A percentile compares a stretch with the other conserved stretches of the same genome.
Evolutionary conservation across 1,284 basidiomycete species (phyloP).

Genomic region (Cutaneotrichosporon spelunceum): DNA sequence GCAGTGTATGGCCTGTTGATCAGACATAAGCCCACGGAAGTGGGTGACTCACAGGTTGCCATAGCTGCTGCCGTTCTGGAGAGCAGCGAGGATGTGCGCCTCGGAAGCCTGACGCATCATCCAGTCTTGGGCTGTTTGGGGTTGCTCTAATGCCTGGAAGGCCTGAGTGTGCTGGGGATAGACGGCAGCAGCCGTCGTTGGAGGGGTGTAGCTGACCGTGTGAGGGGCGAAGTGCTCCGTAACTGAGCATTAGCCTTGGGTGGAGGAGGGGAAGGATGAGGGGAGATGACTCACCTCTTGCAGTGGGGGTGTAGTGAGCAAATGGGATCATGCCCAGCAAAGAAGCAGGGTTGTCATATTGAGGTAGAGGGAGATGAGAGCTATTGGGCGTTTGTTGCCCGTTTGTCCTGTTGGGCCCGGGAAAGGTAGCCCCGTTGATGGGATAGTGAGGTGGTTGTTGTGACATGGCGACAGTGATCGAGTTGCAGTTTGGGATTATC

Average conservation of each 20-base stretch:
- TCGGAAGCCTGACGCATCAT: slow-evolving; percentile 19
- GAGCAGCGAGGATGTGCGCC: not conserved
- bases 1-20: slow-evolving; percentile 2
- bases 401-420: not conserved
- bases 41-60: slow-evolving; percentile 14
- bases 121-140: slow-evolving; percentile 33
- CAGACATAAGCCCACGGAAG: not conserved
- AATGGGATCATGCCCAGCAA: slow-evolving; percentile 48
- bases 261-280: not conserved
- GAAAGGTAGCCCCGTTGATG: not conserved
- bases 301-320: slow-evolving; percentile 46
- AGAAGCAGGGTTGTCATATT: slow-evolving; percentile 36
- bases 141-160: slow-evolving; percentile 35
- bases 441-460: slow-evolving; percentile 4
- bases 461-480: not conserved
- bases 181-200: slow-evolving; percentile 26
- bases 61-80: slow-evolving; percentile 12
- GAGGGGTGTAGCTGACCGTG: slow-evolving; percentile 36
- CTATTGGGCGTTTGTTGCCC: not conserved
- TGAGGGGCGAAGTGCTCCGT: slow-evolving; percentile 49
- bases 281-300: slow-evolving; percentile 40
- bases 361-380: slow-evolving; percentile 2
- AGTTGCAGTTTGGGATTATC: not conserved
- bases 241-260: slow-evolving; percentile 28
- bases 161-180: slow-evolving; percentile 39